Conservation (phyloP, 306 rosid species). For the Cicer cuneatum region DNA sequence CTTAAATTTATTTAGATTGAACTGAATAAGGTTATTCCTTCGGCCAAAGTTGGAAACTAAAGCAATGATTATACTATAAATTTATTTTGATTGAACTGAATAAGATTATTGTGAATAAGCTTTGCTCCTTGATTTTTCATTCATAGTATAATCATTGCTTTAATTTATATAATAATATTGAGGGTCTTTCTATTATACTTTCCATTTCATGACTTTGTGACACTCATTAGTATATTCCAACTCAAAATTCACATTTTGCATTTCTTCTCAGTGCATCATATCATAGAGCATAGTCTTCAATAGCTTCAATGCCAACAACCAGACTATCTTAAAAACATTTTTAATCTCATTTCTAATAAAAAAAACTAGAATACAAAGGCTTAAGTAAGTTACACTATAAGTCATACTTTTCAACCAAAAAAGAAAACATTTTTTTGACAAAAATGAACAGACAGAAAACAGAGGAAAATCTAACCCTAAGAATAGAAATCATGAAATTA, state of each 20-base stretch:
- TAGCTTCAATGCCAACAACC: slow-evolving; percentile 21
- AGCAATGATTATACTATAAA: too few relatives aligned
- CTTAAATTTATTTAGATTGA: slow-evolving; percentile 8
- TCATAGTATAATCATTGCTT: neutral
- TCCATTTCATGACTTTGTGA: neutral
- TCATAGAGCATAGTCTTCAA: slow-evolving; percentile 12
- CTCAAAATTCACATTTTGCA: neutral
- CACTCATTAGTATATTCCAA: neutral
- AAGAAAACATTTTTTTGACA: neutral
- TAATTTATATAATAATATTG: neutral
- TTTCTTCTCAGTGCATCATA: neutral
- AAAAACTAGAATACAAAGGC: slow-evolving; percentile 2
- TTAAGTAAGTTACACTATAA: slow-evolving; percentile 14
- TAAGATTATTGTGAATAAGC: too few relatives aligned
- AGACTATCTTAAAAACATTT: neutral
- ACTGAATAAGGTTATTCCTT: slow-evolving; percentile 4
- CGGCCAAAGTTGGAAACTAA: too few relatives aligned
- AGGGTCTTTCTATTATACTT: neutral
- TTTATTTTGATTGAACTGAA: too few relatives aligned
- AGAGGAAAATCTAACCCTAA: neutral
- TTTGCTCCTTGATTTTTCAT: slow-evolving; percentile 2
- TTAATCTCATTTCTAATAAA: neutral
- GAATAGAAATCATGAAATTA: slow-evolving; percentile 23
- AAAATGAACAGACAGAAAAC: slow-evolving; percentile 22
- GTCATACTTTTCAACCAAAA: neutral